Base-by-base conservation (phyloP, 352 stramenopile species). In the Pilasporangium apinafurcum region DNA sequence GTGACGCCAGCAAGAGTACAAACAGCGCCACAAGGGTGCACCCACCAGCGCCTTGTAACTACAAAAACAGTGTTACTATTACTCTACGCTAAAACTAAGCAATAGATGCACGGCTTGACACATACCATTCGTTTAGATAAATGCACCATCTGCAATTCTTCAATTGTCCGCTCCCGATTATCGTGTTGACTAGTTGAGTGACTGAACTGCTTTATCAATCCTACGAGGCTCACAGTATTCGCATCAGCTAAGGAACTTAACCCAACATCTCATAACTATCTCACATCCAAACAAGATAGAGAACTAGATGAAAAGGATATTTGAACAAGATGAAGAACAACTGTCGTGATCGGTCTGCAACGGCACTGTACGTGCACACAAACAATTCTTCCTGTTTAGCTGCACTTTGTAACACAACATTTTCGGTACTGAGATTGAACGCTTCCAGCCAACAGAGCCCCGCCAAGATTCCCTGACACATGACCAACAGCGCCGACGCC, bases 391-490 rank as follows among this genome's bases (percentile, higher is more conserved):
- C n/a, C n/a, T n/a, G n/a, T 2, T 38, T 48, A 4, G 35, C 48
- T 4, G 33, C 27, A 5, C 41, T 41, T 14, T 49, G 35, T 8
- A 53, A 36, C 13, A 56, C 26, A 4, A 50, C 44, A 14, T 49
- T 35, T 10, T 57, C 53, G 12, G 47, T 37, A n/a, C 57, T 65
- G 21, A 86, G 37, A 44, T 82, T 78, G 33, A 86, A 50, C 4
- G 68, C 63, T 18, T 86, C 65, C 61, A 82, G 72, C 75, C 75
- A 85, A 54, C 69, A 74, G 36, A 87, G 67, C 17, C 75, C 75
- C 2, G 65, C 55, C 14, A 77, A 39, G 37, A 82, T 60, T 7
- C 75, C 75, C 31, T 83, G 58, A 13, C 67, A 56, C 59, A 83
- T 52, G 2, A 83, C 41, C 4, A 72, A 51, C 0, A 74, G 21